Evolutionary conservation across 2,329 filamentous ascomycete genomes (phyloP).

Genomic region (Epichloe sibirici): DNA sequence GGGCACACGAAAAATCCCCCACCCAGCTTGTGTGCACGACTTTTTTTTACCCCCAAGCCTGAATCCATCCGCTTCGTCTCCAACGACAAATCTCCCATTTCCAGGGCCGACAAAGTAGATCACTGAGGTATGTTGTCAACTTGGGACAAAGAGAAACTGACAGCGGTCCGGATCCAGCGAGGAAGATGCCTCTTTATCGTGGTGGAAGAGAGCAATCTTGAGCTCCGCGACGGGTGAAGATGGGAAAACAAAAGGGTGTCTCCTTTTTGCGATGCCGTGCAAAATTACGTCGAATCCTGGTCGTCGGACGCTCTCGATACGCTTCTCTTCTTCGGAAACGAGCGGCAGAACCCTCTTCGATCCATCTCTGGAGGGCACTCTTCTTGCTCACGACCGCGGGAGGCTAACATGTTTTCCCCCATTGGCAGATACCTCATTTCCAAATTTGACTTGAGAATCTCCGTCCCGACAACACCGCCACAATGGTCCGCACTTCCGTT

Average conservation of each 20-base stretch:
- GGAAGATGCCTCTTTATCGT: conserved; percentile 35
- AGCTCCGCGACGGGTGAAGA: conserved; percentile 16
- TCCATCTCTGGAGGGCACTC: conserved; percentile 48
- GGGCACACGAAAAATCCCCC: conserved; percentile 22
- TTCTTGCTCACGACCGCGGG: conserved; percentile 51
- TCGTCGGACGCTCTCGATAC: conserved; percentile 34
- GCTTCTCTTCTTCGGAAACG: conserved; percentile 50
- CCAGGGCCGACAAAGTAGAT: conserved; percentile 2
- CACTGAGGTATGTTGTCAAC: conserved; percentile 32
- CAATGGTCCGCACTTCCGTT: conserved; percentile 98
- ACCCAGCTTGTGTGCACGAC: conserved; percentile 6
- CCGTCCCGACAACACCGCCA: conserved; percentile 48
- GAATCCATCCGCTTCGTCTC: neutral
- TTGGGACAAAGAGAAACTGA: conserved; percentile 7
- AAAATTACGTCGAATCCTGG: neutral
- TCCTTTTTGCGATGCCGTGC: neutral
- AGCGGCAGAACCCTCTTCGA: conserved; percentile 59
- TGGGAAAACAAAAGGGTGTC: neutral
- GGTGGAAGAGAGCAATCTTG: conserved; percentile 52
- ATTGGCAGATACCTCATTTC: conserved; percentile 54
- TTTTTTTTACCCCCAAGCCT: conserved; percentile 1
- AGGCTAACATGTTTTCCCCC: conserved; percentile 42
- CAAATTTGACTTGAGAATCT: conserved; percentile 68
- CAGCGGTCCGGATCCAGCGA: conserved; percentile 22
- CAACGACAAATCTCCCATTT: neutral